Evolutionary conservation across 495 filamentous ascomycete genomes (phyloP), one percentile per base, ranked within the genome.

Genomic region (Rhizodiscina lignyota): DNA sequence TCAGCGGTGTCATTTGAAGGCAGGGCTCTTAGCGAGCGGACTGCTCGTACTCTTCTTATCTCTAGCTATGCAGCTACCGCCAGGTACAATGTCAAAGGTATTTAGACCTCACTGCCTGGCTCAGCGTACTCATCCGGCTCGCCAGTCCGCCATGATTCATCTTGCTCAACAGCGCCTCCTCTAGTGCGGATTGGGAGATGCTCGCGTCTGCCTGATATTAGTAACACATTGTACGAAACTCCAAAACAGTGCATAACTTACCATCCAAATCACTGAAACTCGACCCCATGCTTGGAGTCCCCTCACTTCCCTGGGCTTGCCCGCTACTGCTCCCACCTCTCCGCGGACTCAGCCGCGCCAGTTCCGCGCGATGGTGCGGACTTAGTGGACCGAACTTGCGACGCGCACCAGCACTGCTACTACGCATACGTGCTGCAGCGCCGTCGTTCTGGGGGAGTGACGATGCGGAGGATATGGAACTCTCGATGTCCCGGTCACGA

Each of bases 261-360:
- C 83, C 84, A 55, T 96, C 91, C 19, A 97, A 63, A 60, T 97
- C 89, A 54, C 86, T 94, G 50, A 92, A 97, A 52, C 86, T 94
- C 50, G 85, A 94, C 1, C 87, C 84, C 80, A 96, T 96, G 45
- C 91, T 97, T 0, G 85, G 89, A 1, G 82, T 85, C 34, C 64
- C 84, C 40, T 92, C 84, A 45, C 83, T 92, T 4, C 73, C 67
- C 26, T 83, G 77, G 19, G 30, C 34, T 70, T 64, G 11, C 61
- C 68, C 20, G 63, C 67, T 8, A 64, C 59, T 45, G 12, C 30
- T n/a, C n/a, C n/a, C n/a, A n/a, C n/a, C n/a, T n/a, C n/a, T 1
- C 16, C 59, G 59, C 1, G 70, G 70, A 45, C 70, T 78, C 12
- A 66, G 59, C n/a, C 64, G 66, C 3, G 67, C 54, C 17, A 73